These are phyloP conservation scores for Niveomyces coronatus DNA, from an alignment of 2,329 filamentous ascomycete genomes.

Conservation along the genomic window DNA sequence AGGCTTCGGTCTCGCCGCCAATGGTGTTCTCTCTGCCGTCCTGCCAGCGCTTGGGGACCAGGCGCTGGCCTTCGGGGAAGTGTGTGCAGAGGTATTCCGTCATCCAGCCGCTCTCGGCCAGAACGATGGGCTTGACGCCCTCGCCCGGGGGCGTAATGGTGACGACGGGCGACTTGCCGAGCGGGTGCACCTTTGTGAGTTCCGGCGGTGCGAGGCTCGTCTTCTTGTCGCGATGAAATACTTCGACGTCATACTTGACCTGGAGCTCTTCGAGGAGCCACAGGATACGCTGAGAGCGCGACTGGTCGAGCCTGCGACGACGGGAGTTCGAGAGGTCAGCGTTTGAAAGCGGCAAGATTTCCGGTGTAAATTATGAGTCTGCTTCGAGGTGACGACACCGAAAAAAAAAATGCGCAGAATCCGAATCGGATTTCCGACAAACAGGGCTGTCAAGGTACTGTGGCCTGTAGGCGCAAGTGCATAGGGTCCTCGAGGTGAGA, in stretches of 20 bases:
- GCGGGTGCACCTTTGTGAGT: slow-evolving; percentile 67
- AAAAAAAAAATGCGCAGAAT: too few species aligned
- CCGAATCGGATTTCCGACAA: background rate
- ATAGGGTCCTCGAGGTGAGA: slow-evolving; percentile 1
- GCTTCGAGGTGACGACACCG: too few species aligned
- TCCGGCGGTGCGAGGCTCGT: slow-evolving; percentile 64
- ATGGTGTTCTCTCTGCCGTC: slow-evolving; percentile 47
- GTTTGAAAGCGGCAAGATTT: too few species aligned
- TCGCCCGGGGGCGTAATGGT: slow-evolving; percentile 41
- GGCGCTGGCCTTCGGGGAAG: slow-evolving; percentile 32
- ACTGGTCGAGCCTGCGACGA: slow-evolving; percentile 78
- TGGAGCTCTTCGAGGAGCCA: slow-evolving; percentile 81
- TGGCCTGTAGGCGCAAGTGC: background rate
- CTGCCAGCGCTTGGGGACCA: slow-evolving; percentile 45
- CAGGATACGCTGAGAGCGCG: slow-evolving; percentile 70
- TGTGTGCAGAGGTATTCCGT: slow-evolving; percentile 71
- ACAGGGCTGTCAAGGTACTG: background rate
- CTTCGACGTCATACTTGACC: slow-evolving; percentile 67
- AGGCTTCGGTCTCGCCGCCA: slow-evolving; percentile 51
- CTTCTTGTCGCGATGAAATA: slow-evolving; percentile 57
- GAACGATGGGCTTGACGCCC: slow-evolving; percentile 39
- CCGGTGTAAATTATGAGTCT: too few species aligned
- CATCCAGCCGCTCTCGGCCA: slow-evolving; percentile 77
- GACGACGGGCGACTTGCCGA: slow-evolving; percentile 80
- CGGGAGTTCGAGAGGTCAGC: background rate